Evolutionary conservation across 1,284 basidiomycete species (phyloP).

Genomic region (Rhodotorula sp.): DNA sequence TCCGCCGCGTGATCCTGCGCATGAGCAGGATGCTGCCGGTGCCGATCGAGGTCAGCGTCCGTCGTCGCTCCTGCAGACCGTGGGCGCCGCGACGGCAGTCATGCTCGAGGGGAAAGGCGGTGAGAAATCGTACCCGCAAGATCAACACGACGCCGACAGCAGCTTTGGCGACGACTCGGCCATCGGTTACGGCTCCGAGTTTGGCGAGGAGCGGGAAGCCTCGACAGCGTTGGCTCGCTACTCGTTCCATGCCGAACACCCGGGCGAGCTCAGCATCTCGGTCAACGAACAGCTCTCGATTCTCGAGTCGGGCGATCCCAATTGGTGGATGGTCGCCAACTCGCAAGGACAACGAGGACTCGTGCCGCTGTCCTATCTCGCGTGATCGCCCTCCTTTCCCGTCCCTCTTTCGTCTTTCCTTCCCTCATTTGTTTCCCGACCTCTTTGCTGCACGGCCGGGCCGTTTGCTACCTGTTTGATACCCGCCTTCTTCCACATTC

Average conservation of each 20-base stretch:
- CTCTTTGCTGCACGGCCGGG: conserved; percentile 2
- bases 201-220: conserved; percentile 25
- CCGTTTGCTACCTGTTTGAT: neutral
- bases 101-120: conserved; percentile 32
- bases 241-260: conserved; percentile 39
- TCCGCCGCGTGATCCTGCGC: conserved; percentile 2
- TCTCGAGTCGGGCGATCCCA: conserved; percentile 34
- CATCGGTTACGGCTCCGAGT: conserved; percentile 27
- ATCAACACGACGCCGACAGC: conserved; percentile 18
- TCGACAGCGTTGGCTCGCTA: conserved; percentile 29
- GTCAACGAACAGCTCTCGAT: conserved; percentile 36
- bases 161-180: conserved; percentile 21
- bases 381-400: conserved; percentile 2
- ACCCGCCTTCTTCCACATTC: neutral
- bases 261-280: conserved; percentile 34
- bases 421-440: neutral
- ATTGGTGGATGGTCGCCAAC: conserved; percentile 40
- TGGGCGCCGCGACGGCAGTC: conserved; percentile 39
- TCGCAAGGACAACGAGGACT: conserved; percentile 28
- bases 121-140: conserved; percentile 23
- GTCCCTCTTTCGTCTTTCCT: neutral
- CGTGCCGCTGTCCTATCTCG: conserved; percentile 33
- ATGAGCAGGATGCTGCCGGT: neutral
- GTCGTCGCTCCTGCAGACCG: conserved; percentile 35
- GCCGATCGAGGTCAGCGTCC: conserved; percentile 12